phyloP scores from a whole-genome alignment of 2,329 filamentous ascomycete species.

The Fusarium nelsonii region DNA sequence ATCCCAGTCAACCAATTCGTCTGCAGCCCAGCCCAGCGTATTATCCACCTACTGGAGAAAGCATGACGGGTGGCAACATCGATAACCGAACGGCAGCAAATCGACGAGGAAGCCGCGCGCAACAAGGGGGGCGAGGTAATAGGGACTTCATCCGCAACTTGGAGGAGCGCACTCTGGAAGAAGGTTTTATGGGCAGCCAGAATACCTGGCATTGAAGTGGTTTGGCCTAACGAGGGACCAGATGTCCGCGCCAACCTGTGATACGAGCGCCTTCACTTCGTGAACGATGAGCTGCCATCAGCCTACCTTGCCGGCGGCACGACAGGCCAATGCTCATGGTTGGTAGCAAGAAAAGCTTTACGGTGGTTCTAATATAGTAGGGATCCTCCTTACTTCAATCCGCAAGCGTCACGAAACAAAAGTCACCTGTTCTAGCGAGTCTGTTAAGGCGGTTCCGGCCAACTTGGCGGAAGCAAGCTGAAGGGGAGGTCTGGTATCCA shows the following conservation, averaged over 20 bases:
- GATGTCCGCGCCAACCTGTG: conserved; percentile 34
- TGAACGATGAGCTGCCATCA: conserved; percentile 19
- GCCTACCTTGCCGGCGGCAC: conserved; percentile 18
- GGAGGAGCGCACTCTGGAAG: conserved; percentile 93
- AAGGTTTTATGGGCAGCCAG: conserved; percentile 81
- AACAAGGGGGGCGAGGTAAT: conserved; percentile 71
- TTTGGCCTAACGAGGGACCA: conserved; percentile 34
- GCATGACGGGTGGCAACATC: conserved; percentile 69
- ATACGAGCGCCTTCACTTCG: conserved; percentile 23
- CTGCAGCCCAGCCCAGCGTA: conserved; percentile 96
- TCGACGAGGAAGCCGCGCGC: conserved; percentile 80
- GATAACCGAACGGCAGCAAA: conserved; percentile 70
- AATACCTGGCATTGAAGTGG: conserved; percentile 74
- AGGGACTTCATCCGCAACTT: conserved; percentile 94
- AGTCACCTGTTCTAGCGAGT: background rate
- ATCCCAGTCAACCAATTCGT: conserved; percentile 93
- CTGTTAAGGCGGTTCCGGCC: conserved; percentile 8
- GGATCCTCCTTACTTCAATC: conserved; percentile 16
- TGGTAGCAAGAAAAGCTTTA: conserved; percentile 29
- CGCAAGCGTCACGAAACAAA: conserved; percentile 27
- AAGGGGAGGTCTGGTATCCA: conserved; percentile 16
- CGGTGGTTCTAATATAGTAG: conserved; percentile 27
- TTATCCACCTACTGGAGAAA: conserved; percentile 92
- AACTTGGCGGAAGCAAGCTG: conserved; percentile 9
- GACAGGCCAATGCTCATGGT: conserved; percentile 30